Evolutionary conservation across 2,329 filamentous ascomycete species (phyloP).

Genomic region (Penicillium verrucosum): DNA sequence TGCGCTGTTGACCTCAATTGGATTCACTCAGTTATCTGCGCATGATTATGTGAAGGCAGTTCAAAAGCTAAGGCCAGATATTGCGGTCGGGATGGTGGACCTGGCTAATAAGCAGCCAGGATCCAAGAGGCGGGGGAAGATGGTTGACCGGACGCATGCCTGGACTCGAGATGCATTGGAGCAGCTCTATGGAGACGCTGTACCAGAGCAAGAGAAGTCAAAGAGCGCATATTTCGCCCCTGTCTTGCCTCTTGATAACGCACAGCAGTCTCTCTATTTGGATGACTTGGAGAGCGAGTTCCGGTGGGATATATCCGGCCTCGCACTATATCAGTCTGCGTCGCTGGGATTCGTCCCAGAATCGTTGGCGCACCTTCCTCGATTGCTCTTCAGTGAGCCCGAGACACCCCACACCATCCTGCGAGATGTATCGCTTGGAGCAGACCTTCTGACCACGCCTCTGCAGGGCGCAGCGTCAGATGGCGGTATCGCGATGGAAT

Average conservation of each 20-base stretch:
- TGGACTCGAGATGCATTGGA: conserved; percentile 71
- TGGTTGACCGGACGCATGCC: conserved; percentile 78
- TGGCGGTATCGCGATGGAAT: conserved; percentile 77
- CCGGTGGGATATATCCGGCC: conserved; percentile 56
- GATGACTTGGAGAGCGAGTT: conserved; percentile 66
- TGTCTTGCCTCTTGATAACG: conserved; percentile 70
- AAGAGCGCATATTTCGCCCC: conserved; percentile 59
- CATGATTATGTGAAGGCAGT: conserved; percentile 67
- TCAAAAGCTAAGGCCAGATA: conserved; percentile 69
- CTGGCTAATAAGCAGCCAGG: conserved; percentile 59
- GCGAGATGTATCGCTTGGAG: conserved; percentile 68
- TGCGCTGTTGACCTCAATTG: conserved; percentile 79
- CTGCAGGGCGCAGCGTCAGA: conserved; percentile 75
- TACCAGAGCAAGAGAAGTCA: conserved; percentile 26
- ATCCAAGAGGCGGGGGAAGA: conserved; percentile 72
- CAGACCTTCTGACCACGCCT: conserved; percentile 75
- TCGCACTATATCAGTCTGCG: conserved; percentile 75
- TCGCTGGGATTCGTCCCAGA: conserved; percentile 65
- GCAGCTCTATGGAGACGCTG: conserved; percentile 37
- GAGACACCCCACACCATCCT: conserved; percentile 73
- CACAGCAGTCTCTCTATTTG: conserved; percentile 77
- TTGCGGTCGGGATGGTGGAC: conserved; percentile 76
- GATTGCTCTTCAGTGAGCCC: conserved; percentile 69
- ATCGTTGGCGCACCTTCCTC: conserved; percentile 62
- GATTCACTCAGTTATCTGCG: conserved; percentile 69